Evolutionary conservation across 352 stramenopile genomes (phyloP).

Genomic region (Pythium monospermum): DNA sequence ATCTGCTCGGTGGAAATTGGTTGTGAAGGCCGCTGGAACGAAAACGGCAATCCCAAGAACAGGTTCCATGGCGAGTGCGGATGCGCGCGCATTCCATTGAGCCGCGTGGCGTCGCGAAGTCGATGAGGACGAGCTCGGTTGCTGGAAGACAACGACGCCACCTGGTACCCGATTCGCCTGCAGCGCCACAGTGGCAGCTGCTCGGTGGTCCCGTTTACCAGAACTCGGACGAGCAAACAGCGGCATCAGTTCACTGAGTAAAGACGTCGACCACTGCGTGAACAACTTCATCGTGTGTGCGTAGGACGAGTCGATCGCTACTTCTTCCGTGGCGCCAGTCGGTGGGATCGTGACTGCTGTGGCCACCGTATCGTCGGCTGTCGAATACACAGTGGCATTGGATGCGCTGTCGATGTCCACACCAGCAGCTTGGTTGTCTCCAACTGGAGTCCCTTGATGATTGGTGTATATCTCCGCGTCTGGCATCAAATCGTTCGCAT

Average conservation of each 20-base stretch:
- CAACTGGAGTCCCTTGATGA: too few species aligned
- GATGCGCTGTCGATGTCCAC: too few species aligned
- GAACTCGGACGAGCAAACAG: not conserved
- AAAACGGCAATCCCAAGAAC: slow-evolving; percentile 26
- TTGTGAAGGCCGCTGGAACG: slow-evolving; percentile 4
- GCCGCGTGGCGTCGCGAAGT: too few species aligned
- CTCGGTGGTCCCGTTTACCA: not conserved
- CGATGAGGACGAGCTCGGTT: too few species aligned
- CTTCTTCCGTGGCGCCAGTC: slow-evolving; percentile 6
- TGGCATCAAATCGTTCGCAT: too few species aligned
- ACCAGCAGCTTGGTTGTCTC: too few species aligned
- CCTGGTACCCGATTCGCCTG: slow-evolving; percentile 15
- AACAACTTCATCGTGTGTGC: not conserved
- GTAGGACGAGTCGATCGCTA: not conserved
- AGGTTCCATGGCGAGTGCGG: slow-evolving; percentile 16
- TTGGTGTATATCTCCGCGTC: too few species aligned
- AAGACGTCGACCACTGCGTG: too few species aligned
- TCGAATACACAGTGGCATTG: too few species aligned
- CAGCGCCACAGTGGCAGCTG: not conserved
- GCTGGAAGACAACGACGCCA: slow-evolving; percentile 25
- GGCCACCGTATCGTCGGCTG: not conserved
- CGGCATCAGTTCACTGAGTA: slow-evolving; percentile 2
- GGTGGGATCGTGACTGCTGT: slow-evolving; percentile 3
- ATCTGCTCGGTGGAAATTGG: slow-evolving; percentile 3
- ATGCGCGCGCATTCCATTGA: slow-evolving; percentile 28